Evolutionary conservation across 2,329 filamentous ascomycete species (phyloP).

Genomic region (Teratosphaeria nubilosa): DNA sequence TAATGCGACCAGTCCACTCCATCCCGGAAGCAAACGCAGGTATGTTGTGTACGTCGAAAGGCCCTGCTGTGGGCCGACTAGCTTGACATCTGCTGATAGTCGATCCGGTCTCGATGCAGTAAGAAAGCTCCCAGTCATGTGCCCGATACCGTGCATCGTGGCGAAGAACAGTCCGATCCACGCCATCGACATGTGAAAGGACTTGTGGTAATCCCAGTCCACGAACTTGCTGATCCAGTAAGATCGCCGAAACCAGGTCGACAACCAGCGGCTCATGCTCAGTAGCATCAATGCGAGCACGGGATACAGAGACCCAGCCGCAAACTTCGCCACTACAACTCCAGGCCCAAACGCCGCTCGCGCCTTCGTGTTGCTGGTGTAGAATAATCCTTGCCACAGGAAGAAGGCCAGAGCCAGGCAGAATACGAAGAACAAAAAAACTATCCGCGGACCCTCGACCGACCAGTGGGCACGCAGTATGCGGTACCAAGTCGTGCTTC

Average conservation of each 20-base stretch:
- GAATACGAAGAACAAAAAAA: neutral
- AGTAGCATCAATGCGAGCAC: conserved; percentile 50
- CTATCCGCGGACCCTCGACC: neutral
- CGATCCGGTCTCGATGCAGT: conserved; percentile 40
- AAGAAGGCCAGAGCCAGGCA: conserved; percentile 35
- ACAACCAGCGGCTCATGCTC: conserved; percentile 49
- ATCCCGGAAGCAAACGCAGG: conserved; percentile 39
- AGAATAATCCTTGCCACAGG: conserved; percentile 46
- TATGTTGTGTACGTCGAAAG: conserved; percentile 39
- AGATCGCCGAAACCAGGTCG: conserved; percentile 43
- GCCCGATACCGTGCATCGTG: conserved; percentile 45
- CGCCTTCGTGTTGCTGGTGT: conserved; percentile 35
- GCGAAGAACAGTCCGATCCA: conserved; percentile 41
- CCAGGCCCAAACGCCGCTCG: conserved; percentile 47
- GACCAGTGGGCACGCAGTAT: neutral
- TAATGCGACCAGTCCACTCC: conserved; percentile 41
- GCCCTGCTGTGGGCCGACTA: conserved; percentile 36
- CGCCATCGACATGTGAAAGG: conserved; percentile 48
- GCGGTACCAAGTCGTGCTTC: neutral
- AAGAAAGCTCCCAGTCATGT: conserved; percentile 44
- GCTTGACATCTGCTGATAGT: conserved; percentile 34
- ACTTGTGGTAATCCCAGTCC: conserved; percentile 48
- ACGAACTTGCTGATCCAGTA: conserved; percentile 45
- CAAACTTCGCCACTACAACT: conserved; percentile 45
- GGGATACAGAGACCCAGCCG: conserved; percentile 46